Evolutionary conservation across 2,329 filamentous ascomycete genomes (phyloP).

Genomic region (Fusarium poae): DNA sequence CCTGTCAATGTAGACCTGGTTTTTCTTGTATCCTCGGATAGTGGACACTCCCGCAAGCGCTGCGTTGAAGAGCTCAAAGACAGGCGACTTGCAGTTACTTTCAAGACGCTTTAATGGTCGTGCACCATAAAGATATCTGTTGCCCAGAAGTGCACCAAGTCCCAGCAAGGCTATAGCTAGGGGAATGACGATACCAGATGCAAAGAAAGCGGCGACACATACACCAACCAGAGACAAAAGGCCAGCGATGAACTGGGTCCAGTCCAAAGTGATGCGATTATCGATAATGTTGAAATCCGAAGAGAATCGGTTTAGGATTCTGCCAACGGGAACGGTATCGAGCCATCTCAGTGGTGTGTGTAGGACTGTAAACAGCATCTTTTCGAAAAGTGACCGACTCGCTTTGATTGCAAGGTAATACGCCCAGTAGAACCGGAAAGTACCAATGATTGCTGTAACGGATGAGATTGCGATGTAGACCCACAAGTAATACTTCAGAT

Average conservation of each 20-base stretch:
- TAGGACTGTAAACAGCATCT: slow-evolving; percentile 75
- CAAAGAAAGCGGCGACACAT: slow-evolving; percentile 74
- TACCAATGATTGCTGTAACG: slow-evolving; percentile 69
- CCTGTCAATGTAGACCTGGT: slow-evolving; percentile 72
- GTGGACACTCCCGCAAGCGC: slow-evolving; percentile 79
- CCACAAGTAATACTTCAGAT: slow-evolving; percentile 74
- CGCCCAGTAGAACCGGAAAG: slow-evolving; percentile 72
- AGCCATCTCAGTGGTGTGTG: slow-evolving; percentile 83
- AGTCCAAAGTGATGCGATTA: slow-evolving; percentile 72
- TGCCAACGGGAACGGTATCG: slow-evolving; percentile 82
- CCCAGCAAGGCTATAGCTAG: slow-evolving; percentile 70
- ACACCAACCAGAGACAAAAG: slow-evolving; percentile 73
- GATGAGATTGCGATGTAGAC: slow-evolving; percentile 79
- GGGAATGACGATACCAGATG: slow-evolving; percentile 75
- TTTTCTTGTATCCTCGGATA: slow-evolving; percentile 81
- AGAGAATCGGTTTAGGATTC: slow-evolving; percentile 83
- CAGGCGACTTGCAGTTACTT: slow-evolving; percentile 80
- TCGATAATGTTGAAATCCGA: slow-evolving; percentile 82
- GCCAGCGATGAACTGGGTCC: slow-evolving; percentile 72
- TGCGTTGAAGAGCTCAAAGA: slow-evolving; percentile 84
- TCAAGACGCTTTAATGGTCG: slow-evolving; percentile 83
- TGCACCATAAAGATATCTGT: slow-evolving; percentile 76
- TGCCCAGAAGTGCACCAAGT: slow-evolving; percentile 69
- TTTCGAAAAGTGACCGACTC: slow-evolving; percentile 75
- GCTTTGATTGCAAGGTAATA: slow-evolving; percentile 76